These are phyloP conservation scores for Protomyces arabidopsidicola DNA, from an alignment of 1,139 yeast genomes.

Conservation along the genomic window DNA sequence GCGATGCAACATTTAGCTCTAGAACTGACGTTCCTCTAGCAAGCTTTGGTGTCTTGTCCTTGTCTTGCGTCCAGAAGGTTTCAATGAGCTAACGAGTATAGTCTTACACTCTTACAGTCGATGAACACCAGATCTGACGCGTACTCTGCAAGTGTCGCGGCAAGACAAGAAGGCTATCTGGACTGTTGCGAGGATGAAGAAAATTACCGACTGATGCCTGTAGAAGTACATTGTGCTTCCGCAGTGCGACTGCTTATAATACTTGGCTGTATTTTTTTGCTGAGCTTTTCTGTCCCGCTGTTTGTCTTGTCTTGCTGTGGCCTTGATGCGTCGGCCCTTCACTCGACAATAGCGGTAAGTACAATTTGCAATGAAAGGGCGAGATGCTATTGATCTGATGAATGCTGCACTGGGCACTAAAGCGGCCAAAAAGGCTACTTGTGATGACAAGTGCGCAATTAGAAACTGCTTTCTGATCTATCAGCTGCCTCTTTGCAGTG, in stretches of 20 bases:
- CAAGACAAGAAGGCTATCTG: too few relatives aligned
- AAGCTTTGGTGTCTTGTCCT: too few relatives aligned
- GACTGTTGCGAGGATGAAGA: conserved; percentile 14
- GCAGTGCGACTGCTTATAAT: conserved; percentile 18
- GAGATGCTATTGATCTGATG: conserved; percentile 10
- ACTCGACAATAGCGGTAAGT: too few relatives aligned
- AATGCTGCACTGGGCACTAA: conserved; percentile 28
- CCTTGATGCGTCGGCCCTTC: not conserved
- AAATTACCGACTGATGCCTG: conserved; percentile 26
- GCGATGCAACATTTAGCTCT: conserved; percentile 27
- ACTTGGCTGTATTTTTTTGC: conserved; percentile 27
- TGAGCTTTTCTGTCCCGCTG: conserved; percentile 3
- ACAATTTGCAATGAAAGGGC: too few relatives aligned
- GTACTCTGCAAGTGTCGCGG: too few relatives aligned
- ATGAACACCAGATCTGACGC: too few relatives aligned
- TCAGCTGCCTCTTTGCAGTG: not conserved
- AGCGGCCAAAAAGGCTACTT: conserved; percentile 6
- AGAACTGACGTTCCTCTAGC: conserved; percentile 19
- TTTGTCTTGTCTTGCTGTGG: not conserved
- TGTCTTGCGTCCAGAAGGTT: too few relatives aligned
- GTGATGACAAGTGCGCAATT: conserved; percentile 27
- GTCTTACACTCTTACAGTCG: too few relatives aligned
- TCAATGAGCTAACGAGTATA: too few relatives aligned
- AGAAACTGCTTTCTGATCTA: conserved; percentile 28
- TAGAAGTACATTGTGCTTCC: not conserved